Evolutionary conservation across 2,329 filamentous ascomycete genomes (phyloP).

Genomic region (Epichloe elymi): DNA sequence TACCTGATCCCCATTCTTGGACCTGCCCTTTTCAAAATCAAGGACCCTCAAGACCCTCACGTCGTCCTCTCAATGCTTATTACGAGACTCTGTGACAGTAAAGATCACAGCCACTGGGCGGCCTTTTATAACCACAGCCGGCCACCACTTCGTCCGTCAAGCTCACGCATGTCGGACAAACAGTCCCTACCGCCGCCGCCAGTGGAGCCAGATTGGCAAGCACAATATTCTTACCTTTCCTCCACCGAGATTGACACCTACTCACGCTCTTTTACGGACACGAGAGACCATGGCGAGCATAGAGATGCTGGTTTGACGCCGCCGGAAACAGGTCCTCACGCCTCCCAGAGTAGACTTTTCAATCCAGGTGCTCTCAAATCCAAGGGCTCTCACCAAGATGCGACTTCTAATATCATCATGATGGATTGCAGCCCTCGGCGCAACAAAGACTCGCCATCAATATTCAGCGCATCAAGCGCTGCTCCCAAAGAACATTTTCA

Average conservation of each 20-base stretch:
- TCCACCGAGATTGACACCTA: slow-evolving; percentile 32
- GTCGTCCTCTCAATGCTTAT: slow-evolving; percentile 5
- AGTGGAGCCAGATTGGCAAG: slow-evolving; percentile 44
- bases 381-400: not conserved
- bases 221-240: slow-evolving; percentile 38
- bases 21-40: not conserved
- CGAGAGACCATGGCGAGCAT: not conserved
- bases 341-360: not conserved
- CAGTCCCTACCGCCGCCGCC: slow-evolving; percentile 38
- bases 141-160: slow-evolving; percentile 29
- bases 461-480: not conserved
- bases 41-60: not conserved
- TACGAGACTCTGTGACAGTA: slow-evolving; percentile 7
- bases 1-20: not conserved
- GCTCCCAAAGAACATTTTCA: not conserved
- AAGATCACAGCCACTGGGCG: slow-evolving; percentile 44
- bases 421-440: not conserved
- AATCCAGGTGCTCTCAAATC: not conserved
- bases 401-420: not conserved
- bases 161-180: slow-evolving; percentile 44
- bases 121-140: slow-evolving; percentile 39
- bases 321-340: not conserved
- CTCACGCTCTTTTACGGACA: slow-evolving; percentile 29
- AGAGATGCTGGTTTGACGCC: not conserved
- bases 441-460: not conserved